These are phyloP conservation scores for Hymenotorrendiella dingleyae DNA, from an alignment of 2,329 filamentous ascomycete genomes.

Conservation along the genomic window DNA sequence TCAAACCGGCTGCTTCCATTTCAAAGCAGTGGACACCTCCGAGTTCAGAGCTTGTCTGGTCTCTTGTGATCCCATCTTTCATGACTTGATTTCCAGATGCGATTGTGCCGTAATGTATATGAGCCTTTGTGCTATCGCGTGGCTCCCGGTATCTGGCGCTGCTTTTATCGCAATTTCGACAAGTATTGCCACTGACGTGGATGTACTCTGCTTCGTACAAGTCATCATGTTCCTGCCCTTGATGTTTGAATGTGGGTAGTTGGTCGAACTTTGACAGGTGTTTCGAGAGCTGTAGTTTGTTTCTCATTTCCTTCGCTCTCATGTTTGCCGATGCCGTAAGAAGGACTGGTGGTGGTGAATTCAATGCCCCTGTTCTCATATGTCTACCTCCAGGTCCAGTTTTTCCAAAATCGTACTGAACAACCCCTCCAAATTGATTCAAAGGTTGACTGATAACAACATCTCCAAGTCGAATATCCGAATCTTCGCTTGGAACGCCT, in stretches of 20 bases:
- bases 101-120: conserved; percentile 33
- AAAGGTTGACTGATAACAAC: conserved; percentile 12
- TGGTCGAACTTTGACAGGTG: neutral
- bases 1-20: conserved; percentile 8
- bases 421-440: conserved; percentile 7
- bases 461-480: conserved; percentile 16
- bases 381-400: conserved; percentile 5
- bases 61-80: conserved; percentile 4
- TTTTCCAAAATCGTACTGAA: conserved; percentile 20
- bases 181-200: conserved; percentile 2
- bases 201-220: conserved; percentile 8
- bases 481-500: conserved; percentile 18
- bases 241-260: conserved; percentile 5
- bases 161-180: conserved; percentile 4
- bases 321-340: conserved; percentile 6
- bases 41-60: conserved; percentile 1
- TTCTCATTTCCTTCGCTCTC: conserved; percentile 3
- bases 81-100: conserved; percentile 9
- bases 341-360: conserved; percentile 10
- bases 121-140: neutral
- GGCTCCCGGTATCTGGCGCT: neutral
- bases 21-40: conserved; percentile 3
- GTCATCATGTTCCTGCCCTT: conserved; percentile 8
- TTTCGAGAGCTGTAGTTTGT: conserved; percentile 1
- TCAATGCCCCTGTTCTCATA: conserved; percentile 3